Evolutionary conservation across 108 stramenopile species (phyloP), one percentile per base, ranked within the genome.

Genomic region (Skeletonema tropicum): DNA sequence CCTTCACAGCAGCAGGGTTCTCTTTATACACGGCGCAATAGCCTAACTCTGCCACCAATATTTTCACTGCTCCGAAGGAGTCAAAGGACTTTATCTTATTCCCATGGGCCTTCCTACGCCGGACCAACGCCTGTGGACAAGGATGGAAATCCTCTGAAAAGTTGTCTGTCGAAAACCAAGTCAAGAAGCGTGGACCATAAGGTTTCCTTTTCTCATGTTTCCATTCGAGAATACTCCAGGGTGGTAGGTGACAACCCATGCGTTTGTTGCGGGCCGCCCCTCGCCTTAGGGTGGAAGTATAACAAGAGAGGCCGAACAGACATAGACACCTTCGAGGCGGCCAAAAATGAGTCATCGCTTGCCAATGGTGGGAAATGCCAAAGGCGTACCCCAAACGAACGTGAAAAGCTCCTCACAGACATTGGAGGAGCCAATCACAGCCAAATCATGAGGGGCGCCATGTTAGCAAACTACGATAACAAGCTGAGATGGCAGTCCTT

Each of bases 241-340:
- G 58, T 66, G 41, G 69, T 87, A 31, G 87, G 86, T 4, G 86
- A 89, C 30, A 88, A 92, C 52, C 91, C 91, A n/a, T 66, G 77
- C 55, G 88, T 88, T 4, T 42, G 74, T 6, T 81, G 68, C n/a
- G 91, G 91, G 11, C 86, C 87, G 1, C 89, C 89, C 7, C 29
- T 92, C 0, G 68, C 80, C 11, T 57, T 92, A 10, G 89, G 89
- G 4, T 92, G 89, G 91, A 76, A 77, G 0, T 89, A 84, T 64
- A 71, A 75, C 64, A 71, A 66, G 57, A 38, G 46, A n/a, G 81
- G 70, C 17, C 21, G 58, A 6, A 49, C 66, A 46, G 81, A 82
- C 39, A 71, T 82, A 9, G 74, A 82, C 21, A 75, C 31, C 46
- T 82, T 69, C 59, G 81, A 82, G 61, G 73, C 67, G 52, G 42